phyloP scores from a whole-genome alignment of 2,329 filamentous ascomycete genomes.

The Aureobasidium melanogenum region DNA sequence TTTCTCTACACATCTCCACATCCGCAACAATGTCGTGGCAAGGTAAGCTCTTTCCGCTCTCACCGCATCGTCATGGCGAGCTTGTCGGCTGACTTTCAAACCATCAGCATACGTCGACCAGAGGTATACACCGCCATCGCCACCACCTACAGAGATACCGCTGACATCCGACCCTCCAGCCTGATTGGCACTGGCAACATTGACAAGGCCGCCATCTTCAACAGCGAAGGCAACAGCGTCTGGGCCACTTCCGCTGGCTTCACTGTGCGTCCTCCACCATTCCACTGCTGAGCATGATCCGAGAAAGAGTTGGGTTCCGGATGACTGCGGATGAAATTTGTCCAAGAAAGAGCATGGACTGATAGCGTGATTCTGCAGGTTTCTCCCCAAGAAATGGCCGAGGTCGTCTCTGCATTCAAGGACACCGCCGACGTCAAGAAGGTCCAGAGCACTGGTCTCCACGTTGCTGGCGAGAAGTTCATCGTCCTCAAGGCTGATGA shows the following conservation, averaged over 20 bases:
- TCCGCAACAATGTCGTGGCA: constrained; percentile 60
- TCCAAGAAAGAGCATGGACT: background rate
- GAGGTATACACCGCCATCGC: constrained; percentile 38
- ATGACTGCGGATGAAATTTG: background rate
- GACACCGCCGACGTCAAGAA: constrained; percentile 51
- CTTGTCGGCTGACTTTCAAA: constrained; percentile 13
- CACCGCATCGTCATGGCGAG: background rate
- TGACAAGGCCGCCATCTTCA: constrained; percentile 80
- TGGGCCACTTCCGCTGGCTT: constrained; percentile 69
- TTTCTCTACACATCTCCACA: constrained; percentile 1
- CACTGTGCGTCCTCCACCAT: constrained; percentile 48
- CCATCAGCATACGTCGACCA: constrained; percentile 51
- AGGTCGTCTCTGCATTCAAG: constrained; percentile 44
- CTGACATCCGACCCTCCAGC: constrained; percentile 39
- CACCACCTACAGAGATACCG: background rate
- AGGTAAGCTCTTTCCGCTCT: constrained; percentile 40
- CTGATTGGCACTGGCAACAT: constrained; percentile 70
- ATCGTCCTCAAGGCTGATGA: constrained; percentile 69
- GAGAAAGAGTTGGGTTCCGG: background rate
- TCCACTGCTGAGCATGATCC: background rate
- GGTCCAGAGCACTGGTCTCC: constrained; percentile 63
- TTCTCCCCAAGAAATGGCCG: constrained; percentile 46
- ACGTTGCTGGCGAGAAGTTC: constrained; percentile 69
- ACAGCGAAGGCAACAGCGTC: constrained; percentile 65
- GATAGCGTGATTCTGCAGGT: constrained; percentile 30